phyloP scores from a whole-genome alignment of 2,329 filamentous ascomycete genomes.

The Myotisia sp. region DNA sequence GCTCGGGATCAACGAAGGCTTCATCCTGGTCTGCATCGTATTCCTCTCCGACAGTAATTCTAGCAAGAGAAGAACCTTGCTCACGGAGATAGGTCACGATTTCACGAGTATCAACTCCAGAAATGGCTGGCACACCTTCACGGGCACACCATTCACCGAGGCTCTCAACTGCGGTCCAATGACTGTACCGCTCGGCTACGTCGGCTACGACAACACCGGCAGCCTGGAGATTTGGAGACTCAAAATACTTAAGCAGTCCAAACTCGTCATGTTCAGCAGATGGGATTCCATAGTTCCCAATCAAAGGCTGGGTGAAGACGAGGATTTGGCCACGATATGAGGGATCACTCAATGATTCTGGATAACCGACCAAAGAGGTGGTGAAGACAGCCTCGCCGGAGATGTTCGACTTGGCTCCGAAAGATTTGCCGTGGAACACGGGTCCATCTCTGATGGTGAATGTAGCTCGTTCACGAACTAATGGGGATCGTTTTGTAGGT shows the following conservation, averaged over 20 bases:
- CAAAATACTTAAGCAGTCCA: constrained; percentile 92
- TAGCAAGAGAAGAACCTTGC: constrained; percentile 87
- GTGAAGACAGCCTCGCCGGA: constrained; percentile 98
- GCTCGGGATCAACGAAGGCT: constrained; percentile 83
- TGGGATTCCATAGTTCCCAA: constrained; percentile 96
- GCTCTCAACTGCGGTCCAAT: constrained; percentile 96
- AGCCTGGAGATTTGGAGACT: constrained; percentile 94
- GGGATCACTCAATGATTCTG: constrained; percentile 65
- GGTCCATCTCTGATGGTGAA: constrained; percentile 94
- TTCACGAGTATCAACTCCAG: constrained; percentile 88
- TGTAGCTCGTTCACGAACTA: constrained; percentile 65
- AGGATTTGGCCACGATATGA: constrained; percentile 73
- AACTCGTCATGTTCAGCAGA: constrained; percentile 70
- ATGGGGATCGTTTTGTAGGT: constrained; percentile 47
- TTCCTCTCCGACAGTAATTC: constrained; percentile 89
- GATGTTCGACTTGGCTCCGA: constrained; percentile 91
- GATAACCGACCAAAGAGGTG: constrained; percentile 92
- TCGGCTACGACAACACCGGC: constrained; percentile 92
- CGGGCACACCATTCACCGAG: constrained; percentile 87
- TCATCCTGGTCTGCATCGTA: constrained; percentile 98
- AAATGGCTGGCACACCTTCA: constrained; percentile 90
- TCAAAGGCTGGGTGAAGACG: constrained; percentile 93
- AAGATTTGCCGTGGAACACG: constrained; percentile 90
- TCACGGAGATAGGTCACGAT: constrained; percentile 94
- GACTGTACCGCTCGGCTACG: constrained; percentile 84